phyloP scores from a whole-genome alignment of 352 stramenopile genomes.

The Saprolegnia diclina region DNA sequence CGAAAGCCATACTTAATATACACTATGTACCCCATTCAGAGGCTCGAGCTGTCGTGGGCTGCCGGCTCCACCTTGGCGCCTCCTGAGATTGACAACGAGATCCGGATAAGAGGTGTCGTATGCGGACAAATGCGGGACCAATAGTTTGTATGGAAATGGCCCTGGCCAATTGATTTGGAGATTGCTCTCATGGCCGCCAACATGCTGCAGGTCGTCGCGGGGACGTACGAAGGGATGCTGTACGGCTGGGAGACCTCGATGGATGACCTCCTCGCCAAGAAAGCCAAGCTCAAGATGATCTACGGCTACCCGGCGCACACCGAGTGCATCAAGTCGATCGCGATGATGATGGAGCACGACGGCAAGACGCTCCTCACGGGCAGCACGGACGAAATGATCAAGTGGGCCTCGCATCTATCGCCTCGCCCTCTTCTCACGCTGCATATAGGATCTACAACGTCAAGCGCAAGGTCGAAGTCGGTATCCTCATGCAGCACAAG shows the following conservation, averaged over 20 bases:
- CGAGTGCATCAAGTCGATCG: constrained; percentile 83
- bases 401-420: constrained; percentile 35
- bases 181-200: not conserved
- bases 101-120: not conserved
- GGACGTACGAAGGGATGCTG: constrained; percentile 82
- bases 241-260: constrained; percentile 65
- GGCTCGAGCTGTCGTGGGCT: too few relatives aligned
- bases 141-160: not conserved
- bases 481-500: constrained; percentile 82
- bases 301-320: constrained; percentile 79
- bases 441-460: constrained; percentile 78
- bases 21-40: too few relatives aligned
- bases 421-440: not conserved
- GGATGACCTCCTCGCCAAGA: constrained; percentile 22
- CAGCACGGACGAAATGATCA: constrained; percentile 83
- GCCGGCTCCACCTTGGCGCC: too few relatives aligned
- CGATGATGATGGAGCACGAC: constrained; percentile 70
- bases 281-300: constrained; percentile 71
- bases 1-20: too few relatives aligned
- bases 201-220: constrained; percentile 75
- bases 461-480: constrained; percentile 80
- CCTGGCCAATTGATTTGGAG: not conserved
- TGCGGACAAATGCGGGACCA: constrained; percentile 2
- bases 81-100: not conserved
- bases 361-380: constrained; percentile 79